phyloP scores from a whole-genome alignment of 2,329 filamentous ascomycete species.

The Dactylellina cionopaga region DNA sequence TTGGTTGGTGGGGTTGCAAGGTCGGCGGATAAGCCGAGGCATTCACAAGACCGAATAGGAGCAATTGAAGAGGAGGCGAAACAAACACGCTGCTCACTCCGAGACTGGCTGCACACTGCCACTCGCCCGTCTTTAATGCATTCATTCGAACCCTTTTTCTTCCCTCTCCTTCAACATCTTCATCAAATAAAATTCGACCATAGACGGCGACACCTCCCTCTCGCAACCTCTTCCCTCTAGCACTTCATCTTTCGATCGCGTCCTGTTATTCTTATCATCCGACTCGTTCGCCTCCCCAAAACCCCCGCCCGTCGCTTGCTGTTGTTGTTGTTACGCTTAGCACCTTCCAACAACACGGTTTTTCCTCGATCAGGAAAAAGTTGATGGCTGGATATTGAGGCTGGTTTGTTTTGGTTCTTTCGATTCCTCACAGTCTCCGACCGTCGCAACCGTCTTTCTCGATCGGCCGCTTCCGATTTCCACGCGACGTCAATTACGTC shows the following conservation, averaged over 20 bases:
- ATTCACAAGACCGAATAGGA: constrained; percentile 43
- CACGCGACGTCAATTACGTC: constrained; percentile 19
- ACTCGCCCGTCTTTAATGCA: too few species aligned
- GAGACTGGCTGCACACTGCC: too few species aligned
- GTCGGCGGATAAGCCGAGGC: constrained; percentile 49
- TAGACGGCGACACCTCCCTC: constrained; percentile 27
- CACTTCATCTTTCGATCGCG: not conserved
- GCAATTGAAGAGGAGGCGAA: constrained; percentile 15
- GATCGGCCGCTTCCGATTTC: constrained; percentile 20
- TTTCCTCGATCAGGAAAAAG: constrained; percentile 43
- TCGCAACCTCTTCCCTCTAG: constrained; percentile 9
- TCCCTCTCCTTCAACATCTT: constrained; percentile 37
- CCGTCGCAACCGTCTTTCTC: constrained; percentile 30
- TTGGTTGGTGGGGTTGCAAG: constrained; percentile 19
- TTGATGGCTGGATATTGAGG: constrained; percentile 48
- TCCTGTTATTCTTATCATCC: too few species aligned
- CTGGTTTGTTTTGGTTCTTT: constrained; percentile 51
- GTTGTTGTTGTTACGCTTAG: constrained; percentile 11
- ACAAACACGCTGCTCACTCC: too few species aligned
- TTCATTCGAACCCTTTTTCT: constrained; percentile 30
- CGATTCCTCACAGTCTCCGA: constrained; percentile 25
- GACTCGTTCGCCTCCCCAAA: constrained; percentile 17
- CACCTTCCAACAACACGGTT: constrained; percentile 12
- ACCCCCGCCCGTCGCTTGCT: constrained; percentile 11
- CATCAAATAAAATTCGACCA: constrained; percentile 46